These are phyloP conservation scores for Capsicum baccatum DNA, from an alignment of 257 asterid genomes.

Conservation along the genomic window DNA sequence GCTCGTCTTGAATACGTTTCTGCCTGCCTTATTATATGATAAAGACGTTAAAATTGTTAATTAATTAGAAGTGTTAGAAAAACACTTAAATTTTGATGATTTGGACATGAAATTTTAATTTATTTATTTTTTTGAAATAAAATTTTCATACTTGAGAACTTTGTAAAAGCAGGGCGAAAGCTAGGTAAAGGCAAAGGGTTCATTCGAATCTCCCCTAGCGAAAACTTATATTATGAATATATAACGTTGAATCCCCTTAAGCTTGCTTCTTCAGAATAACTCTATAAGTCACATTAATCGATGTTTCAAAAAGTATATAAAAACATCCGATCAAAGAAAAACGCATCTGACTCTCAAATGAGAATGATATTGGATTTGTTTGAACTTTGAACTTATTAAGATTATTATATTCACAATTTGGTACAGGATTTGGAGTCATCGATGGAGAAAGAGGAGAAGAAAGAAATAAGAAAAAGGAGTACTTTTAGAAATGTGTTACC, in stretches of 20 bases:
- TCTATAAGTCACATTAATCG: not conserved
- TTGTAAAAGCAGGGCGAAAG: too few species aligned
- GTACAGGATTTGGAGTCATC: conserved; percentile 15
- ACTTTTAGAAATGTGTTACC: conserved; percentile 45
- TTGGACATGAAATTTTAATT: not conserved
- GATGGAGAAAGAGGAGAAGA: conserved; percentile 31
- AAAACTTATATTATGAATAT: too few species aligned
- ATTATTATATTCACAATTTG: not conserved
- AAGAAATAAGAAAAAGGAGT: conserved; percentile 40
- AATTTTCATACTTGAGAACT: too few species aligned
- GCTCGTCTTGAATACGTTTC: not conserved
- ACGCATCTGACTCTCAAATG: not conserved
- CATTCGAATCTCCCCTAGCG: too few species aligned
- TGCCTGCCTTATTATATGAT: not conserved
- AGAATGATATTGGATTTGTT: not conserved
- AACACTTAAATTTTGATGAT: too few species aligned
- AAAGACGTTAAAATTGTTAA: not conserved
- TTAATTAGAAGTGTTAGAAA: not conserved
- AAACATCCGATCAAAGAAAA: not conserved
- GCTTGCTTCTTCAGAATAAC: too few species aligned
- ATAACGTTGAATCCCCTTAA: too few species aligned
- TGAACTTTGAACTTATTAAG: not conserved
- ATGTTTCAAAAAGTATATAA: not conserved
- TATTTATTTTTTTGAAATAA: too few species aligned
- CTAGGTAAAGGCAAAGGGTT: too few species aligned